Evolutionary conservation across 495 filamentous ascomycete genomes (phyloP).

Genomic region (Durotheca rogersii): DNA sequence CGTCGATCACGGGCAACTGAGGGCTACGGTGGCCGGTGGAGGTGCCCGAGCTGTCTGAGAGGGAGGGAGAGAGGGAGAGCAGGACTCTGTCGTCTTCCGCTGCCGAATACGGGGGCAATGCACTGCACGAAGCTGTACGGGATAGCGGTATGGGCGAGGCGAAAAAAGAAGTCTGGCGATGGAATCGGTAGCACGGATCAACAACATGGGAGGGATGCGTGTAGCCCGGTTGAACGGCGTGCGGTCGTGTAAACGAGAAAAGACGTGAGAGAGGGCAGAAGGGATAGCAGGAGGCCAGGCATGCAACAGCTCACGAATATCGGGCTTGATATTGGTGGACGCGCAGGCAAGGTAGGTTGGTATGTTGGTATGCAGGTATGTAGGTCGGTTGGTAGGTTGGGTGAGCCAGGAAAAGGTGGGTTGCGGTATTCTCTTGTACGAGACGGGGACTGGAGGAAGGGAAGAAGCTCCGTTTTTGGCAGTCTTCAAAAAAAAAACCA

Average conservation of each 20-base stretch:
- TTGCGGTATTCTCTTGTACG: slow-evolving; percentile 20
- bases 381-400: slow-evolving; percentile 2
- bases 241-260: slow-evolving; percentile 12
- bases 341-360: slow-evolving; percentile 3
- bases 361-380: slow-evolving; percentile 3
- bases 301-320: slow-evolving; percentile 17
- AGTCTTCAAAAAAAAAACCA: slow-evolving; percentile 27
- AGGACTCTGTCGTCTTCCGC: slow-evolving; percentile 8
- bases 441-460: slow-evolving; percentile 26
- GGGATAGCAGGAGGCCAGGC: slow-evolving; percentile 4
- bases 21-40: neutral
- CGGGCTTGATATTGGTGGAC: slow-evolving; percentile 24
- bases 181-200: slow-evolving; percentile 12
- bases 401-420: slow-evolving; percentile 25
- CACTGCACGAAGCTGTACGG: slow-evolving; percentile 1
- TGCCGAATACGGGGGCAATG: neutral
- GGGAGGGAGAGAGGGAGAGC: too few relatives aligned
- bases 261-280: slow-evolving; percentile 11
- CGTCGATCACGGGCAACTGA: slow-evolving; percentile 9
- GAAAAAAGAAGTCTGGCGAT: slow-evolving; percentile 7
- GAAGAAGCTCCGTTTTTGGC: slow-evolving; percentile 28
- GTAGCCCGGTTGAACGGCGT: slow-evolving; percentile 3
- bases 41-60: slow-evolving; percentile 1
- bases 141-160: slow-evolving; percentile 6
- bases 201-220: slow-evolving; percentile 23